These are phyloP conservation scores for Xylaria venustula DNA, from an alignment of 495 filamentous ascomycete genomes.

Conservation along the genomic window DNA sequence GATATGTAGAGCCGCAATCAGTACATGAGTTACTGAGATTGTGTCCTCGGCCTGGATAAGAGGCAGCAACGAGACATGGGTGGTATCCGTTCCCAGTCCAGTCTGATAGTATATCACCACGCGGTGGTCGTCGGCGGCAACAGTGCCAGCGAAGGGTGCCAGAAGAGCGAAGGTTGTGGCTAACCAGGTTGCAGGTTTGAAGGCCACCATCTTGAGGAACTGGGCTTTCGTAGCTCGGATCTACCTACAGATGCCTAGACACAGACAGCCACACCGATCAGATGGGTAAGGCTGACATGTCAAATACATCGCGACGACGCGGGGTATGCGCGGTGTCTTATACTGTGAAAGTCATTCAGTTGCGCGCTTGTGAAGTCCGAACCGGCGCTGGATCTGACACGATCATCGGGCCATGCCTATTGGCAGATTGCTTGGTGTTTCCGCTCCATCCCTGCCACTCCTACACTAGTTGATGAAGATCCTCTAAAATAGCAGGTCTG, in stretches of 20 bases:
- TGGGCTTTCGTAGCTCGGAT: neutral
- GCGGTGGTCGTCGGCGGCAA: conserved; percentile 28
- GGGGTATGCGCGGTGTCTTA: neutral
- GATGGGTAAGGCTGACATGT: neutral
- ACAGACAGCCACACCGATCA: neutral
- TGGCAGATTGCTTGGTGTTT: neutral
- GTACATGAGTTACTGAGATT: conserved; percentile 63
- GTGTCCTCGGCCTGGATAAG: conserved; percentile 56
- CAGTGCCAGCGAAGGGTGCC: conserved; percentile 7
- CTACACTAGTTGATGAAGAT: neutral
- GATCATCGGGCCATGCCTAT: neutral
- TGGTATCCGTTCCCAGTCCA: conserved; percentile 44
- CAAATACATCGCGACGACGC: neutral
- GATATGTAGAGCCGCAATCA: conserved; percentile 75
- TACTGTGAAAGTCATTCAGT: neutral
- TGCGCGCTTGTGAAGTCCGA: neutral
- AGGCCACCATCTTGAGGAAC: conserved; percentile 8
- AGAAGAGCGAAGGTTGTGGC: conserved; percentile 9
- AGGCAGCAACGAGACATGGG: conserved; percentile 70
- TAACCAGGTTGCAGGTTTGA: conserved; percentile 7
- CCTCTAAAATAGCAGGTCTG: neutral
- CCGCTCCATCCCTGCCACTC: neutral
- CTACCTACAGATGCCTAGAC: neutral
- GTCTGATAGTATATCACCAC: conserved; percentile 75
- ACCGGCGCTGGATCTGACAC: neutral